Base-by-base conservation (phyloP, 306 rosid genomes). In the Pyrus bretschneideri region DNA sequence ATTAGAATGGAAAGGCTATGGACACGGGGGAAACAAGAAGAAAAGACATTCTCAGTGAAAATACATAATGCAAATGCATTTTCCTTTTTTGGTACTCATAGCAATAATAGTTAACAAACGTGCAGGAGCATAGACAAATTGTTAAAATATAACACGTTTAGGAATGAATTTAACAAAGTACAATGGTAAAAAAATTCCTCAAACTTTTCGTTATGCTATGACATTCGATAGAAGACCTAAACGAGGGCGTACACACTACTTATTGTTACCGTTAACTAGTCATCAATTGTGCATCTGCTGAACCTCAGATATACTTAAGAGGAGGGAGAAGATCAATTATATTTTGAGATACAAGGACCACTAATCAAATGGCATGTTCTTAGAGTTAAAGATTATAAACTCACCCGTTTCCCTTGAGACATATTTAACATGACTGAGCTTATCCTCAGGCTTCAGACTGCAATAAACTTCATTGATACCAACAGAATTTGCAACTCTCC, bases 401-500 rank as follows among this genome's bases (percentile, higher is more conserved):
- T 86, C 81, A 92, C 96, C 98, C 84, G 42, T 92, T 66, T 88
- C 93, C 82, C 99, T 92, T 35, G 99, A 92, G 76, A 80, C 78
- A 78, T 88, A 97, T 85, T 95, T 92, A 62, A 95, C 91, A 84
- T 88, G 91, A 69, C 96, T 86, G 68, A 95, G 89, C 85, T 95
- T 92, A 85, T 95, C 99, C 87, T 92, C 99, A 15, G 99, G 99
- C 85, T 95, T 92, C 82, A 95, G 92, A 83, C 89, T 92, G 87
- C 89, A 89, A 72, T 90, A 67, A 83, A 91, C 89, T 86, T 92
- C 99, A 13, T 65, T 85, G 81, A 95, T 95, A 74, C 98, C 97
- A 70, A 89, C 97, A 71, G 97, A 92, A 49, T 80, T 87, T 77
- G 99, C 97, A 72, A 95, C 97, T 85, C 97, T 89, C 91, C 79